Conservation (phyloP, 2,329 filamentous ascomycete species). For the Trichophyton rubrum region DNA sequence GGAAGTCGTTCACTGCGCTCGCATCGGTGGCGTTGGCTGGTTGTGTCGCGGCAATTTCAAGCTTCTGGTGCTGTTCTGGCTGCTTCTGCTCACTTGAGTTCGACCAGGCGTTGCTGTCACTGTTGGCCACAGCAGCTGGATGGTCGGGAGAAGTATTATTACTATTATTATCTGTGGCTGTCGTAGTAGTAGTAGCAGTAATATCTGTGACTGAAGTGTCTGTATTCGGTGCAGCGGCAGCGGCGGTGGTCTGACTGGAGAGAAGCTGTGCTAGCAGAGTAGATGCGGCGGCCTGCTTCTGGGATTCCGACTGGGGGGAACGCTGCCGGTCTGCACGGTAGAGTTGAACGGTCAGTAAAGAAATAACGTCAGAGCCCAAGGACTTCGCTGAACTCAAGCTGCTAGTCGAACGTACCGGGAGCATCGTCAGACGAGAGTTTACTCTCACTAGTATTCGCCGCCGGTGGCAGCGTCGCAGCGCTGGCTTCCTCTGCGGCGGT, state of each 20-base stretch:
- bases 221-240: not conserved
- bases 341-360: not conserved
- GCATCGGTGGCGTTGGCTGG: not conserved
- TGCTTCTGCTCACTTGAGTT: not conserved
- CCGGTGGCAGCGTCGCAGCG: not conserved
- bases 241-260: slow-evolving; percentile 19
- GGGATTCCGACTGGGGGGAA: slow-evolving; percentile 16
- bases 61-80: no score
- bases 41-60: no score
- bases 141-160: not conserved
- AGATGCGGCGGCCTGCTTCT: slow-evolving; percentile 31
- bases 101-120: not conserved
- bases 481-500: not conserved
- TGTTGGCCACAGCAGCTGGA: not conserved
- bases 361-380: not conserved
- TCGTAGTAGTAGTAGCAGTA: no score
- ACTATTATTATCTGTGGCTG: no score
- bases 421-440: not conserved
- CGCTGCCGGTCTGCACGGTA: not conserved
- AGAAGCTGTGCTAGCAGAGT: slow-evolving; percentile 32
- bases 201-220: no score
- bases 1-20: not conserved
- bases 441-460: not conserved
- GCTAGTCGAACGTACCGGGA: not conserved
- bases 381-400: not conserved